These are phyloP conservation scores for Xanthoconium stramineum DNA, from an alignment of 768 basidiomycete genomes.

Conservation along the genomic window DNA sequence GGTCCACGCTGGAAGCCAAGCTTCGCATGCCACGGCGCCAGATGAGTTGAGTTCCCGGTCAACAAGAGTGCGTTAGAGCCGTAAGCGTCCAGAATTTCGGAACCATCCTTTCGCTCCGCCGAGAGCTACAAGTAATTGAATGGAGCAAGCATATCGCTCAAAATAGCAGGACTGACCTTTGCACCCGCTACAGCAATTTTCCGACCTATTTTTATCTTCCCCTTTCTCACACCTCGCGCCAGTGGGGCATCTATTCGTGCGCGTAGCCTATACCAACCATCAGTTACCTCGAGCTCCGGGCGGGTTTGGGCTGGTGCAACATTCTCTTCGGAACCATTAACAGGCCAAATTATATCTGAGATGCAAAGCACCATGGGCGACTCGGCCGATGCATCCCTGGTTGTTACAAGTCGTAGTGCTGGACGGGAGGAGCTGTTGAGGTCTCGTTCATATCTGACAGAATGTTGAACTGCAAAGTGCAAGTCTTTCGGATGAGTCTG, in stretches of 20 bases:
- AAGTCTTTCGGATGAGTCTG: neutral
- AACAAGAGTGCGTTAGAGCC: conserved; percentile 62
- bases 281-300: conserved; percentile 85
- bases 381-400: conserved; percentile 77
- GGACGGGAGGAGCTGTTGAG: conserved; percentile 75
- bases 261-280: conserved; percentile 92
- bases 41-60: conserved; percentile 80
- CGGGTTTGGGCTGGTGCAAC: conserved; percentile 36
- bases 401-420: conserved; percentile 73
- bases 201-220: conserved; percentile 68
- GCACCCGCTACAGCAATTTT: conserved; percentile 84
- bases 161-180: conserved; percentile 47
- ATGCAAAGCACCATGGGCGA: conserved; percentile 85
- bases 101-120: conserved; percentile 69
- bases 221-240: conserved; percentile 61
- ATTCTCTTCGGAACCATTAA: conserved; percentile 36
- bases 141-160: neutral
- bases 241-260: conserved; percentile 75
- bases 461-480: neutral
- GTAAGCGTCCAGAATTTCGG: conserved; percentile 81
- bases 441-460: conserved; percentile 82
- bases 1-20: conserved; percentile 72
- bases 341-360: conserved; percentile 62
- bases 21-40: conserved; percentile 85
- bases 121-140: conserved; percentile 47